Base-by-base conservation (phyloP, 148 eudicot species). In the Rhododendron vialii region DNA sequence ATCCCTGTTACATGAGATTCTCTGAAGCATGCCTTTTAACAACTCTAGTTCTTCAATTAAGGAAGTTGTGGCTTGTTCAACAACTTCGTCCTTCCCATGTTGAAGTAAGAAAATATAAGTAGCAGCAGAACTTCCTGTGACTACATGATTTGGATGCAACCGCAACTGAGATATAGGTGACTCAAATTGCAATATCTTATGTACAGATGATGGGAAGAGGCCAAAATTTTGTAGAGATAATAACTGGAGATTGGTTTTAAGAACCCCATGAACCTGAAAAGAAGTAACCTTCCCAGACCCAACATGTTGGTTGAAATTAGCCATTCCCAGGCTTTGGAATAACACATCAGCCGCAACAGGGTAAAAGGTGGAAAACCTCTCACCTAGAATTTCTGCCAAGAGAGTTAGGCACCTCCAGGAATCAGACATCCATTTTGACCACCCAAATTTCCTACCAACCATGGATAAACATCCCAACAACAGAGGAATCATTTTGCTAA, bases 351-450 rank as follows among this genome's bases (percentile, higher is more conserved):
- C 91, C 82, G 94, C 98, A 87, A 86, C 85, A 65, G 98, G 90
- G 88, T 95, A 97, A 86, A 92, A 94, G 80, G 83, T 63, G 38
- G 96, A 87, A 91, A 95, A 95, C 91, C 89, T 92, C 73, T 97
- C 98, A 83, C 95, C 89, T 82, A 97, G 87, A 87, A 97, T 97
- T 90, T 97, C 99, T 36, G 99, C 99, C 91, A 97, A 90, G 86
- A 97, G 97, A 83, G 99, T 97, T 93, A 97, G 91, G 87, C 98
- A 95, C 88, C 94, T 93, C 99, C 99, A 97, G 59, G 93, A 97
- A 89, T 97, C 98, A 89, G 86, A 93, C 83, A 93, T 94, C 98
- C 98, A 97, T 81, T 89, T 92, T 47, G 95, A 91, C 98, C 98
- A 97, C 67, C 98, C 98, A 85, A 93, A 97, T 90, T 93, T 95